These are phyloP conservation scores for Kwoniella pini DNA, from an alignment of 768 basidiomycete genomes.

Conservation along the genomic window DNA sequence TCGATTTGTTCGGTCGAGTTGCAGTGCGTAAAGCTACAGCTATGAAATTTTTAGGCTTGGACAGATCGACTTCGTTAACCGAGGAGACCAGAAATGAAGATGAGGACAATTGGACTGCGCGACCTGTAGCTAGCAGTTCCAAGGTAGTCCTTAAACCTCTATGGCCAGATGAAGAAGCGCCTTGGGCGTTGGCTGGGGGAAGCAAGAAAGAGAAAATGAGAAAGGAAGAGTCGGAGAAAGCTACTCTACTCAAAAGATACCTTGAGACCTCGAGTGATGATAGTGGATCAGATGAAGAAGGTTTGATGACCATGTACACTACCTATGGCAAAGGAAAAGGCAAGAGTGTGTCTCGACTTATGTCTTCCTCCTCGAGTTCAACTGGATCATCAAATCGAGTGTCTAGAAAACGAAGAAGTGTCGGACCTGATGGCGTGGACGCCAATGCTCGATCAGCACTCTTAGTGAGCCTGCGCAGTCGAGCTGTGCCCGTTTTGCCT, in stretches of 20 bases:
- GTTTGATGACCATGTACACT: slow-evolving; percentile 4
- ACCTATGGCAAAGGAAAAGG: slow-evolving; percentile 33
- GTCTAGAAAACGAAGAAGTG: neutral
- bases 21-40: slow-evolving; percentile 43
- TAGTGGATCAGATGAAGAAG: slow-evolving; percentile 36
- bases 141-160: slow-evolving; percentile 26
- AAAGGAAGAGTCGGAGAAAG: slow-evolving; percentile 34
- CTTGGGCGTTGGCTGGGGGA: slow-evolving; percentile 42
- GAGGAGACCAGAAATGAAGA: slow-evolving; percentile 38
- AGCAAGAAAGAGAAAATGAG: slow-evolving; percentile 22
- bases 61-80: slow-evolving; percentile 11
- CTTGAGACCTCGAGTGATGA: slow-evolving; percentile 42
- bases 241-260: slow-evolving; percentile 34
- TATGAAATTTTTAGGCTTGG: slow-evolving; percentile 42
- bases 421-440: slow-evolving; percentile 11
- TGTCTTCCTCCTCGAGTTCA: slow-evolving; percentile 15
- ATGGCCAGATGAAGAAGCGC: slow-evolving; percentile 44
- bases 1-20: slow-evolving; percentile 42
- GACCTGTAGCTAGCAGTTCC: slow-evolving; percentile 26
- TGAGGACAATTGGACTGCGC: slow-evolving; percentile 35
- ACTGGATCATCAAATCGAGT: slow-evolving; percentile 1
- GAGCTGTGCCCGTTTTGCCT: slow-evolving; percentile 24
- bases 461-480: slow-evolving; percentile 31
- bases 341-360: slow-evolving; percentile 32
- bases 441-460: slow-evolving; percentile 41